Evolutionary conservation across 2,329 filamentous ascomycete species (phyloP).

Genomic region (Paecilomyces sp.): DNA sequence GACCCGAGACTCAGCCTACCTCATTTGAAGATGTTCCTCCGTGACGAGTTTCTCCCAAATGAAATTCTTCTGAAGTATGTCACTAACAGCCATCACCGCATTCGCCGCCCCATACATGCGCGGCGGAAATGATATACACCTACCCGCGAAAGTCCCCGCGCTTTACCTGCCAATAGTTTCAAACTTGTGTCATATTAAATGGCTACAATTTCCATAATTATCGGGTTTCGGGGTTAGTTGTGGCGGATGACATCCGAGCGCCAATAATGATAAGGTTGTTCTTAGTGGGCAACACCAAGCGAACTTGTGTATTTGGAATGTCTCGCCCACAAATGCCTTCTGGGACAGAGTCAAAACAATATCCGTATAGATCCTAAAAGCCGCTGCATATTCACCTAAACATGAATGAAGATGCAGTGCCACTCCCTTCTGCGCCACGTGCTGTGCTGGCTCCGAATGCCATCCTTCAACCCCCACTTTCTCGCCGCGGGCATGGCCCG

Average conservation of each 20-base stretch:
- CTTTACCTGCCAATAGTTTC: too few species aligned
- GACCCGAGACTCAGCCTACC: conserved; percentile 4
- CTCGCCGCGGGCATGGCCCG: conserved; percentile 38
- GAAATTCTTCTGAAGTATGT: conserved; percentile 13
- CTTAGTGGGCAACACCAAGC: too few species aligned
- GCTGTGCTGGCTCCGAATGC: conserved; percentile 10
- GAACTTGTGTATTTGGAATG: too few species aligned
- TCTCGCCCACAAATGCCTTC: too few species aligned
- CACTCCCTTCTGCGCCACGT: neutral
- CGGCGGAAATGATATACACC: too few species aligned
- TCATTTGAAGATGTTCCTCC: conserved; percentile 5
- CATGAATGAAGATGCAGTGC: neutral
- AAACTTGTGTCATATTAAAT: too few species aligned
- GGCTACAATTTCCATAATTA: too few species aligned
- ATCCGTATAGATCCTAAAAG: neutral
- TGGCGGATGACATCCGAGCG: too few species aligned
- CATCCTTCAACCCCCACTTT: conserved; percentile 40
- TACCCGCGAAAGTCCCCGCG: too few species aligned
- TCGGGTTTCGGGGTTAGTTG: too few species aligned
- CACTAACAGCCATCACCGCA: conserved; percentile 4
- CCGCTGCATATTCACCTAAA: neutral
- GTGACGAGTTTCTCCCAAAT: conserved; percentile 10
- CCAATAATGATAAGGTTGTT: too few species aligned
- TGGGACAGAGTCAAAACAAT: too few species aligned
- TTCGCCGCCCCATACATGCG: conserved; percentile 3